These are phyloP conservation scores for Zygoascus sp. DNA, from an alignment of 1,139 yeast genomes.

Conservation along the genomic window DNA sequence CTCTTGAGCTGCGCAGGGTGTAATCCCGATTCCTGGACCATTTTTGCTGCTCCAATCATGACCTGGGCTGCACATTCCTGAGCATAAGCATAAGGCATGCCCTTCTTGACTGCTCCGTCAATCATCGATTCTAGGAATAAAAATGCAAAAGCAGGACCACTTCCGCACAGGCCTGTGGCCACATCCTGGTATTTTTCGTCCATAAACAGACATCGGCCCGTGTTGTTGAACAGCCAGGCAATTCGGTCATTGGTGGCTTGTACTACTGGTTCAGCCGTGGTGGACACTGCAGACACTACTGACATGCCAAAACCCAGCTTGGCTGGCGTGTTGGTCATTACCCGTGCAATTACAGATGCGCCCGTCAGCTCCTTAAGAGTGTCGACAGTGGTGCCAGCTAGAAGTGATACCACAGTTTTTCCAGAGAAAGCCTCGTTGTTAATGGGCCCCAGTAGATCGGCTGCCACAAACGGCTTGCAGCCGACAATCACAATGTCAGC, in stretches of 20 bases:
- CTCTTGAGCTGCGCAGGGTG: constrained; percentile 91
- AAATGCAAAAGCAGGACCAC: constrained; percentile 94
- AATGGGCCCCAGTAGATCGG: constrained; percentile 45
- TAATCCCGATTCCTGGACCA: constrained; percentile 71
- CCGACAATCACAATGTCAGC: constrained; percentile 77
- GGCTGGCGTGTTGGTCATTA: constrained; percentile 98
- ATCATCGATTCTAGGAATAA: constrained; percentile 86
- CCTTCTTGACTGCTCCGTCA: constrained; percentile 95
- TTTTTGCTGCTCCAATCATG: constrained; percentile 91
- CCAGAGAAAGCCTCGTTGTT: constrained; percentile 44
- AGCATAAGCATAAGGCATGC: constrained; percentile 82
- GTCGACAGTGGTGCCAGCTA: constrained; percentile 87
- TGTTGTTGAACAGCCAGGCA: constrained; percentile 61
- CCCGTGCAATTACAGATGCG: constrained; percentile 55
- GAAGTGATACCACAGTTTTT: constrained; percentile 71
- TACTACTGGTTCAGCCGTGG: constrained; percentile 21
- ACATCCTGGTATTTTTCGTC: constrained; percentile 89
- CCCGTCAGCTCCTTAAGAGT: constrained; percentile 48
- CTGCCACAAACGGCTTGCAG: constrained; percentile 78
- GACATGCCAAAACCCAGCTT: constrained; percentile 90
- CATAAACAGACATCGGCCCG: constrained; percentile 40
- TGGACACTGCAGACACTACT: constrained; percentile 47
- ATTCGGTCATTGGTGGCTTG: constrained; percentile 53
- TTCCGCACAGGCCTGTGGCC: constrained; percentile 91
- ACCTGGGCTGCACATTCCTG: constrained; percentile 92